These are phyloP conservation scores for Leccinum incarnatum DNA, from an alignment of 768 basidiomycete species.

Conservation along the genomic window DNA sequence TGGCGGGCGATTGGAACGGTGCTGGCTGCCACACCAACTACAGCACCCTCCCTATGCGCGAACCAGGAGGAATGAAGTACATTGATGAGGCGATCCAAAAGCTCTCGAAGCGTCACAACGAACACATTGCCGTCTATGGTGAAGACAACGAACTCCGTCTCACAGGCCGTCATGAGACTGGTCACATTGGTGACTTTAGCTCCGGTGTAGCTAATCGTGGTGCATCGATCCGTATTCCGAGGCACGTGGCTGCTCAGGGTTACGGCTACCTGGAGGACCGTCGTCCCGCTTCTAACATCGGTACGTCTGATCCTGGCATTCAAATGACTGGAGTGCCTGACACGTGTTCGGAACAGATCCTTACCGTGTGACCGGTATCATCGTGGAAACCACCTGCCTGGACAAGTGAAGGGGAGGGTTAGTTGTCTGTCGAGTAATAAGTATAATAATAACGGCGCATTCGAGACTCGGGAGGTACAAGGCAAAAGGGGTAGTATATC, in stretches of 20 bases:
- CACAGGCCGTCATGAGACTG: slow-evolving; percentile 97
- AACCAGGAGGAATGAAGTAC: slow-evolving; percentile 86
- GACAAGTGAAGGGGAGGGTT: slow-evolving; percentile 43
- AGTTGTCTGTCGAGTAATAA: slow-evolving; percentile 13
- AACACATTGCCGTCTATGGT: slow-evolving; percentile 97
- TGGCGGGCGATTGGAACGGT: slow-evolving; percentile 98
- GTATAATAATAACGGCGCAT: background rate
- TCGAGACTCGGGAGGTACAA: slow-evolving; percentile 6
- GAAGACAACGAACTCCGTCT: slow-evolving; percentile 97
- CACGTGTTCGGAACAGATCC: slow-evolving; percentile 56
- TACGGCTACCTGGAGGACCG: slow-evolving; percentile 96
- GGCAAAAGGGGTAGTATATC: slow-evolving; percentile 23
- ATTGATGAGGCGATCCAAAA: slow-evolving; percentile 96
- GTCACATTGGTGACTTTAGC: slow-evolving; percentile 86
- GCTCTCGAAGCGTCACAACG: slow-evolving; percentile 82
- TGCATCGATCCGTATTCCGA: slow-evolving; percentile 93
- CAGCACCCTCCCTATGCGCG: slow-evolving; percentile 92
- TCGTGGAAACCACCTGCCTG: slow-evolving; percentile 84
- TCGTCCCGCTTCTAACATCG: slow-evolving; percentile 97
- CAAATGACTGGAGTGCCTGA: background rate
- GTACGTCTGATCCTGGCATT: slow-evolving; percentile 42
- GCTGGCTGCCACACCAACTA: slow-evolving; percentile 99
- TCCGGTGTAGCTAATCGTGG: slow-evolving; percentile 98
- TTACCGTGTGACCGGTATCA: slow-evolving; percentile 88
- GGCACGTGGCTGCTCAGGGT: slow-evolving; percentile 89